Evolutionary conservation across 2,329 filamentous ascomycete genomes (phyloP), one percentile per base, ranked within the genome.

Genomic region (Rhytidhysteron rufulum): DNA sequence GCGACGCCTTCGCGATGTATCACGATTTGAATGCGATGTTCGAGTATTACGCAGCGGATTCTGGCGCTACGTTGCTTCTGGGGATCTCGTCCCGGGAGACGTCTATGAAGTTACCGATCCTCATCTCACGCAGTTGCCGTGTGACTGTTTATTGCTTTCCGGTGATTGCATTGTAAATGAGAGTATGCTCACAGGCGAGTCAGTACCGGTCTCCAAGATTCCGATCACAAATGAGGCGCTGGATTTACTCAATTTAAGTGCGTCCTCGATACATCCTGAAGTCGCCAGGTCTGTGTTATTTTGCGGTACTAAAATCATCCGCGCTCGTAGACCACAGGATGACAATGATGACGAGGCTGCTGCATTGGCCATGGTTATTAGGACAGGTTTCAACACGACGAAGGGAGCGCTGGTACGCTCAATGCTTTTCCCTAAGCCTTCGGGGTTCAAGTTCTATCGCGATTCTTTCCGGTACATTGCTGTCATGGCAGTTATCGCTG

Each of bases 151-250:
- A 24, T 71, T 98, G 5, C 75, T 98, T 0, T 88, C 87, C 38
- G 94, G 93, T 30, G 94, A 98, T 66, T 96, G 90, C 57, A 97
- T 98, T 47, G 90, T 98, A 50, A 98, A 98, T 57, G 93, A 98
- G 68, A 97, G 93, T 68, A 98, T 98, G 93, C 79, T 98, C 25
- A 98, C 93, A 29, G 81, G 91, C 42, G 93, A 98, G 72, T 97
- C 93, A 30, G 90, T 98, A 4, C 94, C 93, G 2, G 91, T 98
- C 1, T 95, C 90, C 2, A 98, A 98, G 66, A 75, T 83, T 2
- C 90, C 93, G 1, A 83, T 88, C 3, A 88, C 80, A 2, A 83
- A 95, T 57, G 83, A 91, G 45, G 82, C 86, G 1, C 72, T 98
- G n/a, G 74, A 76, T 18, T 70, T 78, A 34, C 77, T 98, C 53